Percentiles rank a stretch among this genome's conserved stretches.
Conservation (phyloP, 352 stramenopile species). For the Pythium monospermum region DNA sequence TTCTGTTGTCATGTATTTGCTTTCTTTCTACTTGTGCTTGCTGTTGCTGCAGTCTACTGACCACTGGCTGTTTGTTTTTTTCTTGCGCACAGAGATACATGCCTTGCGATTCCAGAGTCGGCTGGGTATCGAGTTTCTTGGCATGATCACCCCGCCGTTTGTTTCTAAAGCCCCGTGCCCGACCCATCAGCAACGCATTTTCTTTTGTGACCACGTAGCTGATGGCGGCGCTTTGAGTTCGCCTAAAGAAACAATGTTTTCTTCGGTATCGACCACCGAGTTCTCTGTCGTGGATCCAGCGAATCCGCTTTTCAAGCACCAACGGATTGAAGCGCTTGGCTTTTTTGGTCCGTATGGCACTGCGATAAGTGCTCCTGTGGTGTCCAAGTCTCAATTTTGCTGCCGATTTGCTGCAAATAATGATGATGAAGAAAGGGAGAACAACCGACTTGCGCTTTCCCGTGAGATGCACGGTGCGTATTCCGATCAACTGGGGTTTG, state of each 20-base stretch:
- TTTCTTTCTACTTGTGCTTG: not conserved
- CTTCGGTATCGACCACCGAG: conserved; percentile 3
- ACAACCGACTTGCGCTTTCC: conserved; percentile 12
- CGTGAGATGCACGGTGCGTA: conserved; percentile 9
- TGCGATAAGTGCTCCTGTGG: conserved; percentile 15
- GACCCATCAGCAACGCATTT: conserved; percentile 7
- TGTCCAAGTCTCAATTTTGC: conserved; percentile 8
- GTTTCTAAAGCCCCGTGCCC: not conserved
- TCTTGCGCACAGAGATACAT: conserved; percentile 10
- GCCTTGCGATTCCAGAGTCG: conserved; percentile 15
- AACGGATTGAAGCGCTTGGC: conserved; percentile 19
- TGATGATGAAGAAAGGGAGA: conserved; percentile 5
- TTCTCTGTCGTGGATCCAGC: conserved; percentile 9
- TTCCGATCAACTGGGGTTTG: conserved; percentile 3
- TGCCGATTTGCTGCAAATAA: conserved; percentile 9
- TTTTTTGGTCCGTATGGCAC: conserved; percentile 11
- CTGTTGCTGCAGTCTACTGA: too few relatives aligned
- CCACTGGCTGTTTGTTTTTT: not conserved
- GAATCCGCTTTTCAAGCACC: conserved; percentile 15
- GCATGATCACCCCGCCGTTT: conserved; percentile 11
- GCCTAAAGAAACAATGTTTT: conserved; percentile 11
- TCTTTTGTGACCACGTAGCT: conserved; percentile 2
- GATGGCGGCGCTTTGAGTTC: conserved; percentile 11
- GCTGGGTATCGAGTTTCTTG: conserved; percentile 4
- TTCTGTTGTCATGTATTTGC: not conserved